Base-by-base conservation (phyloP, 345 rosid genomes). In the Alliaria petiolata region DNA sequence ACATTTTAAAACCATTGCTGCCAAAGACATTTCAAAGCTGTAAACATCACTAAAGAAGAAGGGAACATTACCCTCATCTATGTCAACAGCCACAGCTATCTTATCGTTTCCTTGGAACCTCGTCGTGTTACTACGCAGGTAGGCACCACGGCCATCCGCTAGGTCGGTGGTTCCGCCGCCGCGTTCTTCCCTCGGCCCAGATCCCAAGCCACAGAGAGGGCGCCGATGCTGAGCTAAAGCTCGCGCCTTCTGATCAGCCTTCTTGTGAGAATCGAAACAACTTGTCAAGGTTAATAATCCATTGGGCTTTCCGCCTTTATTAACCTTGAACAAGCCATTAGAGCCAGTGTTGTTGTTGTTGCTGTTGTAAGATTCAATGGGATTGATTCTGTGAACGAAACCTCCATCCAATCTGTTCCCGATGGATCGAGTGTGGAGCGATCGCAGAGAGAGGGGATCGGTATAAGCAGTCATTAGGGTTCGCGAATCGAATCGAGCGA, bases 41-140 rank as follows among this genome's bases (percentile, higher is more conserved):
- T 28, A 42, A 34, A 34, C n/a, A 76, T 30, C 35, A 68, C 11
- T 20, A 44, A 7, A 26, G 12, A 56, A 64, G 28, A 38, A 61
- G 26, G 12, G 20, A 5, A 4, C 16, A 79, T 22, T 76, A 91
- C 99, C 99, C 75, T 95, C 99, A 63, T 91, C 99, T 1, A 95
- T 90, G 56, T 95, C 99, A 47, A 95, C 99, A 13, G 99, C 99
- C 28, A 95, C 99, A 35, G 82, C 83, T 1, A 89, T 51, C 75
- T 85, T 95, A 59, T 84, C 91, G 49, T 54, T 78, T 26, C 76
- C 83, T 40, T 71, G 71, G 17, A 86, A 82, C 39, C 84, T 81
- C 38, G 79, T 61, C 56, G 69, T 81, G 54, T 67, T 79, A 53
- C 90, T 82, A 69, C 82, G 78, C 25, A 78, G 73, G 65, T 62